Evolutionary conservation across 495 filamentous ascomycete species (phyloP), one percentile per base, ranked within the genome.

Genomic region (Apiosordaria backusii): DNA sequence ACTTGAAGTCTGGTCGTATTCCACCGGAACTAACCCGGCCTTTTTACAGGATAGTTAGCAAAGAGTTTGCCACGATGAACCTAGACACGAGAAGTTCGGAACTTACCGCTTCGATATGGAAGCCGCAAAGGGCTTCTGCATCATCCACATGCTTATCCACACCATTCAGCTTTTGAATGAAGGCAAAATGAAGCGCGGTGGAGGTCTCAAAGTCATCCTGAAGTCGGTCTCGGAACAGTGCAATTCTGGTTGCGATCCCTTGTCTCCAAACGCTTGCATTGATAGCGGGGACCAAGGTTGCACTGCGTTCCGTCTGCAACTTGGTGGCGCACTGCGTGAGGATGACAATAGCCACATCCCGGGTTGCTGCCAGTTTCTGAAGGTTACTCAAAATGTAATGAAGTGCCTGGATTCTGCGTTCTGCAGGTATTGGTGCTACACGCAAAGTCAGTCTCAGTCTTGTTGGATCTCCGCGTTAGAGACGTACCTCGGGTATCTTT

Each of bases 251-350:
- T 67, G 83, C 84, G 4, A 95, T 78, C 29, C 83, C 84, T 50
- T 78, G 84, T 45, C 93, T 91, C 92, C 92, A 95, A 5, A 86
- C 82, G 22, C 83, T 84, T 62, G 79, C 75, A 60, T 87, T 87
- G 65, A 95, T 76, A 26, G 88, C 83, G 4, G 92, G 90, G 62
- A 86, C 79, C n/a, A 96, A 80, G n/a, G 88, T 84, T 16, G 90
- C 87, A 40, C 79, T 74, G 50, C 80, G 84, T 24, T 85, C 84
- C 24, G 71, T 71, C 65, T 84, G 79, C 69, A 92, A 85, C 69
- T 86, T 88, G 18, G 90, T 93, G 23, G 86, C 86, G 22, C 85
- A 88, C 71, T 93, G 90, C 50, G 86, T 90, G 59, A 90, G 82
- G 9, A 91, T 72, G 13, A 94, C 75, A 27, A 94, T 76, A 16